These are phyloP conservation scores for Xylaria sp. DNA, from an alignment of 2,329 filamentous ascomycete genomes.

Conservation along the genomic window DNA sequence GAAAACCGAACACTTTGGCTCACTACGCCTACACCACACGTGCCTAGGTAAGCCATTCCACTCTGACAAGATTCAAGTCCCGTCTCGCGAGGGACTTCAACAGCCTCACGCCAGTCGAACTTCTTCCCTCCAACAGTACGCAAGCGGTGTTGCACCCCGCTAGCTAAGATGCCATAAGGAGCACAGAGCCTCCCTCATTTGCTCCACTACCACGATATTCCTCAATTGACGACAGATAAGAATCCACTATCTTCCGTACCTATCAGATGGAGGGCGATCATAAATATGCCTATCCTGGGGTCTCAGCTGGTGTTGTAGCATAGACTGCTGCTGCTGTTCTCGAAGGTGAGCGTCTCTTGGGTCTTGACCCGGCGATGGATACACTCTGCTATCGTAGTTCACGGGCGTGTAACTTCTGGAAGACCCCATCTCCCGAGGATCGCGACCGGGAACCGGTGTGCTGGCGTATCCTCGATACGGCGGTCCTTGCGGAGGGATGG, in stretches of 20 bases:
- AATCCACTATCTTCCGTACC: conserved; percentile 38
- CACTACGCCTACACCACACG: too few species aligned
- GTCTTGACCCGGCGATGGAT: conserved; percentile 34
- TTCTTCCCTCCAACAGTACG: too few species aligned
- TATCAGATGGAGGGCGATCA: conserved; percentile 39
- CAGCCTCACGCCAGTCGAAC: neutral
- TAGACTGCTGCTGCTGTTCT: conserved; percentile 34
- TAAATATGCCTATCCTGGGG: conserved; percentile 40
- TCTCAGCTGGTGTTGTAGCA: conserved; percentile 37
- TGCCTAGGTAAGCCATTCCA: too few species aligned
- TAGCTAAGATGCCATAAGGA: neutral
- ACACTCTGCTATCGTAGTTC: conserved; percentile 39
- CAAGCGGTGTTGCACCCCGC: neutral
- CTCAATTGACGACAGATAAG: conserved; percentile 1
- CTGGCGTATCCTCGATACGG: conserved; percentile 42
- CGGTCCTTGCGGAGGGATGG: conserved; percentile 37
- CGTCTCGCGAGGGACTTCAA: neutral
- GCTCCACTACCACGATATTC: neutral
- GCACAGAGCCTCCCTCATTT: neutral
- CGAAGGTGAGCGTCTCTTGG: conserved; percentile 36
- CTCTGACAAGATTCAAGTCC: too few species aligned
- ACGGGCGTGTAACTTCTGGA: conserved; percentile 44
- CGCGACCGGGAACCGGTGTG: conserved; percentile 37
- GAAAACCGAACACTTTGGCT: too few species aligned
- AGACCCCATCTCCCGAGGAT: conserved; percentile 40